A percentile compares a stretch with the other conserved stretches of the same genome.
phyloP scores from a whole-genome alignment of 2,329 filamentous ascomycete species.

The Claviceps pusilla region DNA sequence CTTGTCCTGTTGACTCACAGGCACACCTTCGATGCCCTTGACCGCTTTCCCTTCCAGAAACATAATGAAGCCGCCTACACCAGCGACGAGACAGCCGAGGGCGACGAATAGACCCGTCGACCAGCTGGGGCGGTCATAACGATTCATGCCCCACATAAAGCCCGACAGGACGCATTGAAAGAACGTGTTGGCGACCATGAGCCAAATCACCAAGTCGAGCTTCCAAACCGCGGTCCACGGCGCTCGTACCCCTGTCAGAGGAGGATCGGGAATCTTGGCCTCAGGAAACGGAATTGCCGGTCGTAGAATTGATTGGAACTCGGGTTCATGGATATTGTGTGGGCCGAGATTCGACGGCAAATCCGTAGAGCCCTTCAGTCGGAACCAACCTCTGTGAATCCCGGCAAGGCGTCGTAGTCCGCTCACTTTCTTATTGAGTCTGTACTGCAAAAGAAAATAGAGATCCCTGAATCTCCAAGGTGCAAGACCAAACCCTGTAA shows the following conservation, averaged over 20 bases:
- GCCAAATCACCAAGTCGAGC: conserved; percentile 65
- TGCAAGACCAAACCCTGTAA: conserved; percentile 70
- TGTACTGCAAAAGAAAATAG: conserved; percentile 55
- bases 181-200: conserved; percentile 65
- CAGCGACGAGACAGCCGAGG: conserved; percentile 55
- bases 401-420: conserved; percentile 56
- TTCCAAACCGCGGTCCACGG: conserved; percentile 57
- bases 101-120: conserved; percentile 66
- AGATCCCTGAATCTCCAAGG: conserved; percentile 76
- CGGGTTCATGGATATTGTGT: conserved; percentile 29
- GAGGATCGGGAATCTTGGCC: conserved; percentile 46
- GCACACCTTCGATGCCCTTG: conserved; percentile 57
- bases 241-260: conserved; percentile 57
- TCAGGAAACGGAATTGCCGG: conserved; percentile 45
- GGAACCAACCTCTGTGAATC: conserved; percentile 62
- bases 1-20: conserved; percentile 40
- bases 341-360: conserved; percentile 40
- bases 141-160: conserved; percentile 72
- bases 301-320: conserved; percentile 21
- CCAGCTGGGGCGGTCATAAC: conserved; percentile 63
- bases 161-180: conserved; percentile 58
- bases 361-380: conserved; percentile 49
- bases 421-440: conserved; percentile 34
- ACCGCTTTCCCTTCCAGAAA: conserved; percentile 57
- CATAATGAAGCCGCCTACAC: conserved; percentile 52